Percentiles rank a stretch among this genome's conserved stretches.
These are phyloP conservation scores for Rhodosporidiobolus sp. DNA, from an alignment of 768 basidiomycete genomes.

Conservation along the genomic window DNA sequence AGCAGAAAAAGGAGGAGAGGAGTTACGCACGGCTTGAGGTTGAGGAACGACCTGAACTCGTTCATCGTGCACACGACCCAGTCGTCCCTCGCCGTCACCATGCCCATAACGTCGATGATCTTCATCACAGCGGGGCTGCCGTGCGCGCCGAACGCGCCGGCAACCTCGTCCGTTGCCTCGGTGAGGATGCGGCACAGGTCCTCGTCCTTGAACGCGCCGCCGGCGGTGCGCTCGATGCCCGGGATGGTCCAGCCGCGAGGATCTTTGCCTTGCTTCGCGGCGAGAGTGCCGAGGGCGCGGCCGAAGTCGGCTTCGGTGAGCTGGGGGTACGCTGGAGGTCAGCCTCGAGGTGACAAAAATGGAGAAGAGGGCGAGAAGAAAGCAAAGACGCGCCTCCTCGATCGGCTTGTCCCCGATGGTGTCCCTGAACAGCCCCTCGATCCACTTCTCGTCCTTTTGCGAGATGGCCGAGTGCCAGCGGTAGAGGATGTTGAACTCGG, in stretches of 20 bases:
- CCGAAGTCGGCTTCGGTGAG: constrained; percentile 23
- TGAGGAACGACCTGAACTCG: background rate
- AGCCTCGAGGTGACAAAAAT: background rate
- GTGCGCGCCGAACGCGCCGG: constrained; percentile 22
- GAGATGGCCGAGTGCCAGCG: constrained; percentile 49
- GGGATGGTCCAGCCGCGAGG: constrained; percentile 13
- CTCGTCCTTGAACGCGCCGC: background rate
- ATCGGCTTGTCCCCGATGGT: constrained; percentile 30
- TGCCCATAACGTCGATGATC: constrained; percentile 21
- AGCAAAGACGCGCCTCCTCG: constrained; percentile 14
- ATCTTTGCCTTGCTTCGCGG: background rate
- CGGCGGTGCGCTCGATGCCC: constrained; percentile 6
- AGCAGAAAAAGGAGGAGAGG: constrained; percentile 6
- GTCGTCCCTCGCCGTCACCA: constrained; percentile 9
- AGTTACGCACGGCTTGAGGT: constrained; percentile 6
- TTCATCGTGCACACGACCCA: constrained; percentile 54
- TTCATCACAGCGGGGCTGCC: constrained; percentile 19
- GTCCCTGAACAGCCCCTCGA: constrained; percentile 52
- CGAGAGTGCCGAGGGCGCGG: background rate
- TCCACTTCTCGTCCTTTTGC: constrained; percentile 48
- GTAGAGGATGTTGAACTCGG: constrained; percentile 28
- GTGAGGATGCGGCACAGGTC: constrained; percentile 26
- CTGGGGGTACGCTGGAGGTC: background rate
- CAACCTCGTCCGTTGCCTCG: constrained; percentile 26
- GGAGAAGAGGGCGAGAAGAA: background rate